phyloP scores from a whole-genome alignment of 2,329 filamentous ascomycete species.

The Cladosporium sp. region DNA sequence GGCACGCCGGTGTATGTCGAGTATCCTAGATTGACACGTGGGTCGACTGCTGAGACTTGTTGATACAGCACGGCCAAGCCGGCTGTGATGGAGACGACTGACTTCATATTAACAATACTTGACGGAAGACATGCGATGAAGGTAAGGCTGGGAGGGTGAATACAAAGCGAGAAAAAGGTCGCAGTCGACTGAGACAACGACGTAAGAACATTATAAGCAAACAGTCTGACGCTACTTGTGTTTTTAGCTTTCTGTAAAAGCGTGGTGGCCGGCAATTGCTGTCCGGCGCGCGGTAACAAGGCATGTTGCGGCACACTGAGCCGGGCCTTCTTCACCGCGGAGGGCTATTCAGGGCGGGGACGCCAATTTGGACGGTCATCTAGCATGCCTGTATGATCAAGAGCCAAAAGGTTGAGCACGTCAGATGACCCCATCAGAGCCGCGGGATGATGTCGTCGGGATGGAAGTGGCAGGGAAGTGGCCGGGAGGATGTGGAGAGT shows the following conservation, averaged over 20 bases:
- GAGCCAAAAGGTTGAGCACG: too few relatives aligned
- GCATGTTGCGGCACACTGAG: too few relatives aligned
- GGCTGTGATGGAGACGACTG: background rate
- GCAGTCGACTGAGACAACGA: constrained; percentile 2
- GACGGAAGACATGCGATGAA: background rate
- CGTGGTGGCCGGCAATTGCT: background rate
- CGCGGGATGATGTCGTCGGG: background rate
- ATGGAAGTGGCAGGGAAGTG: background rate
- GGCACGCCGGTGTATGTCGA: constrained; percentile 32
- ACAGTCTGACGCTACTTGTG: background rate
- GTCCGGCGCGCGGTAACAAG: background rate
- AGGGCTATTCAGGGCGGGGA: too few relatives aligned
- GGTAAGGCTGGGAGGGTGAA: background rate
- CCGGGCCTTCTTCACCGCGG: too few relatives aligned
- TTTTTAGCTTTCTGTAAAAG: background rate
- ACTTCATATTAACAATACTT: background rate
- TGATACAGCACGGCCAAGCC: background rate
- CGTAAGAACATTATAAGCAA: background rate
- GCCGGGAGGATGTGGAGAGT: background rate
- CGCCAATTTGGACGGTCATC: too few relatives aligned
- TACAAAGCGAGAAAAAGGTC: background rate
- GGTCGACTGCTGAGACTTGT: constrained; percentile 29
- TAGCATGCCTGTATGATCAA: too few relatives aligned
- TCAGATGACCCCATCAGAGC: too few relatives aligned
- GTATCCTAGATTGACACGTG: constrained; percentile 58